Evolutionary conservation across 179 eudicot species (phyloP).

Genomic region (Beta corolliflora): DNA sequence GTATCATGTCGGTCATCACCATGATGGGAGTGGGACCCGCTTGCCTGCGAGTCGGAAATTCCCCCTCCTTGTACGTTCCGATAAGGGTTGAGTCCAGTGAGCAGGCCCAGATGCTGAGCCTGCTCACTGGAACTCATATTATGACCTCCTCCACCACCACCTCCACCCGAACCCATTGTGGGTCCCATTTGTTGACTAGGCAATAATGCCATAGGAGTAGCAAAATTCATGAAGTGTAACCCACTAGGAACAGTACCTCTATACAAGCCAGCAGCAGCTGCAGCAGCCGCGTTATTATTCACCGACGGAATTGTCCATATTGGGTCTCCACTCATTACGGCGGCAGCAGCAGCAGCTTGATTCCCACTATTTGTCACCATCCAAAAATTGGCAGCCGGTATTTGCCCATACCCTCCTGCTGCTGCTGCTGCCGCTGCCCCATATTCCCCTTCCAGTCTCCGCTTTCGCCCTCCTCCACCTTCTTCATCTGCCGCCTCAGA

Average conservation of each 20-base stretch:
- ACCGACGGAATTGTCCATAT: constrained; percentile 44
- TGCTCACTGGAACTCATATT: constrained; percentile 41
- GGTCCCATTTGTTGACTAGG: constrained; percentile 41
- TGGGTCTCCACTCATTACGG: constrained; percentile 39
- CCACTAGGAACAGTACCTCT: constrained; percentile 45
- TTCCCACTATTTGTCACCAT: constrained; percentile 39
- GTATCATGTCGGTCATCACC: constrained; percentile 48
- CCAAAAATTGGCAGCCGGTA: constrained; percentile 48
- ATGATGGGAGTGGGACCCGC: constrained; percentile 38
- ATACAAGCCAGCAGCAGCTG: constrained; percentile 33
- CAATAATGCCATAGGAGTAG: constrained; percentile 48
- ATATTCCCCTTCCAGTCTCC: constrained; percentile 35
- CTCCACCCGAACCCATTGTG: constrained; percentile 6
- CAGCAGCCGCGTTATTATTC: constrained; percentile 26
- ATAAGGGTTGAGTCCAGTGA: constrained; percentile 58
- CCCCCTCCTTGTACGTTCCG: constrained; percentile 30
- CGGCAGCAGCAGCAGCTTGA: constrained; percentile 16
- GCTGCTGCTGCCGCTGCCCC: constrained; percentile 24
- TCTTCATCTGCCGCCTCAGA: constrained; percentile 24
- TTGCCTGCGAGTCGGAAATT: constrained; percentile 55
- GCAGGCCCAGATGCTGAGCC: constrained; percentile 42
- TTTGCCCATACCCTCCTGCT: constrained; percentile 33
- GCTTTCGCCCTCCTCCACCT: constrained; percentile 33
- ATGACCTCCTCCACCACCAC: constrained; percentile 30
- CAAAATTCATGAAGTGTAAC: constrained; percentile 52